These are phyloP conservation scores for Colletotrichum camelliae DNA, from an alignment of 2,329 filamentous ascomycete genomes.

Conservation along the genomic window DNA sequence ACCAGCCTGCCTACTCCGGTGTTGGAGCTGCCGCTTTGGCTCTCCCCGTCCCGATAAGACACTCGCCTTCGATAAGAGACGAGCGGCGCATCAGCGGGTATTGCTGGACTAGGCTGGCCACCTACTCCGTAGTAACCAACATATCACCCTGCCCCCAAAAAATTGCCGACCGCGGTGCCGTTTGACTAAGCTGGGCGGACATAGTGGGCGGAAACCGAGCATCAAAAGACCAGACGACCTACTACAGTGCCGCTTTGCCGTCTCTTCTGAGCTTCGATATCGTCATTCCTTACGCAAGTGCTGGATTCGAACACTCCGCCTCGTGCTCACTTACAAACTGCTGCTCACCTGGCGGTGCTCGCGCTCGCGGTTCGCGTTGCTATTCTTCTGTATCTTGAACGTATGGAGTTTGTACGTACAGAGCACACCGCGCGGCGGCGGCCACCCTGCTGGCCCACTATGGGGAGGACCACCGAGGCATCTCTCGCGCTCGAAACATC, in stretches of 20 bases:
- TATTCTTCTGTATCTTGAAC: background rate
- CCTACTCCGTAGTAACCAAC: background rate
- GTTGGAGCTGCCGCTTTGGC: slow-evolving; percentile 3
- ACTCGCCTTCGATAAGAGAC: background rate
- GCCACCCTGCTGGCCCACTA: background rate
- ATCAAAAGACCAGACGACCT: background rate
- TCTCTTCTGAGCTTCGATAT: background rate
- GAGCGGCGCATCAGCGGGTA: background rate
- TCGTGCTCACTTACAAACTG: background rate
- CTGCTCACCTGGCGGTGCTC: background rate
- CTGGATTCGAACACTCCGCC: background rate
- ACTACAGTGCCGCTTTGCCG: background rate
- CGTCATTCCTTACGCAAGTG: background rate
- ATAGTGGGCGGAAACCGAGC: slow-evolving; percentile 2
- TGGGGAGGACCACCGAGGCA: slow-evolving; percentile 2
- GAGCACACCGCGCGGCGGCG: background rate
- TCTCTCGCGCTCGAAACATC: slow-evolving; percentile 14
- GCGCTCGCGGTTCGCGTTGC: background rate
- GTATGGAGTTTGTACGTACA: background rate
- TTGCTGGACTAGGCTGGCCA: background rate
- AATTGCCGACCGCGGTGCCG: background rate
- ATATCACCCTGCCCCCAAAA: background rate
- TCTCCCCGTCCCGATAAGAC: slow-evolving; percentile 7
- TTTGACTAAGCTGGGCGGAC: background rate
- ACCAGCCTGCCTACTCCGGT: background rate